Evolutionary conservation across 495 filamentous ascomycete genomes (phyloP).

Genomic region (Tuber calosporum): DNA sequence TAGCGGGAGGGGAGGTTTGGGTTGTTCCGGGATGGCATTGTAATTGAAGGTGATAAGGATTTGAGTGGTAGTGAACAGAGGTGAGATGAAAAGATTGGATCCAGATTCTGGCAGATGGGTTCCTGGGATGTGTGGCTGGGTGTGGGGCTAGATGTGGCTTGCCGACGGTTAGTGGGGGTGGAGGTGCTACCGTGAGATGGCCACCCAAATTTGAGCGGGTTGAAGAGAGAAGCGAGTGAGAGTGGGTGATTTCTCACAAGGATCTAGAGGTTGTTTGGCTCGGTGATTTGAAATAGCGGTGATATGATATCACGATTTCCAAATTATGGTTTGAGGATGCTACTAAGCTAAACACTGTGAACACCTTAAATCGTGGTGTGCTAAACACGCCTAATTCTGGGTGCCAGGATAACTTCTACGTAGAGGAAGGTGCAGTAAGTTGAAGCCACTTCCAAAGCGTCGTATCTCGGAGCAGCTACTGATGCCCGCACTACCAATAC

Average conservation of each 20-base stretch:
- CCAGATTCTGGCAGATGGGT: not conserved
- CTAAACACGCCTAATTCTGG: no score
- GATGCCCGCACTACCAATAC: not conserved
- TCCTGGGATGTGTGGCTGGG: not conserved
- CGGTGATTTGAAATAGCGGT: no score
- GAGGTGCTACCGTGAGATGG: not conserved
- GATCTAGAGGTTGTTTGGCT: no score
- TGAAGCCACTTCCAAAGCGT: not conserved
- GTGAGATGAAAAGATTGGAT: not conserved
- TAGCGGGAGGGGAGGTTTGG: conserved; percentile 30
- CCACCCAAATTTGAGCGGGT: not conserved
- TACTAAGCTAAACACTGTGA: no score
- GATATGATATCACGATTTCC: no score
- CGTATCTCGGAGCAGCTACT: not conserved
- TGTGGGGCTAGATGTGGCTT: not conserved
- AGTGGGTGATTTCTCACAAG: not conserved
- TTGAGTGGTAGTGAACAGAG: not conserved
- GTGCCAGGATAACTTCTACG: not conserved
- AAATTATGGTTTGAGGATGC: no score
- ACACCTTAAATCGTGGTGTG: no score
- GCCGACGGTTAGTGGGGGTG: not conserved
- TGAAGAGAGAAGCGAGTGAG: not conserved
- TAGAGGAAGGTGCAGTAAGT: not conserved
- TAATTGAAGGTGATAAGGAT: not conserved
- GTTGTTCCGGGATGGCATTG: conserved; percentile 35